Evolutionary conservation across 2,329 filamentous ascomycete genomes (phyloP).

Genomic region (Orbilia blumenaviensis): DNA sequence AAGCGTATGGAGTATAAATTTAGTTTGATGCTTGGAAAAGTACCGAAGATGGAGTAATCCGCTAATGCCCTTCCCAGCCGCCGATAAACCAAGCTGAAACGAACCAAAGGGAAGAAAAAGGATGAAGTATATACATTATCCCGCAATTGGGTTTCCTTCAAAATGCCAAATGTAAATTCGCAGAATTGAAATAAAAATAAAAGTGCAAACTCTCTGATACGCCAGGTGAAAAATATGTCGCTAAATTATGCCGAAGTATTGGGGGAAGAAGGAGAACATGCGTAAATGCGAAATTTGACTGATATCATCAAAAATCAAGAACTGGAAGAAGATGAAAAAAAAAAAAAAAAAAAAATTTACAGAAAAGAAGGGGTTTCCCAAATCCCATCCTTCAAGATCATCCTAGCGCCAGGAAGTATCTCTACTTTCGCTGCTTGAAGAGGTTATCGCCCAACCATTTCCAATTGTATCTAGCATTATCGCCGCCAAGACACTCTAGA

Average conservation of each 20-base stretch:
- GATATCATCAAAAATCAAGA: neutral
- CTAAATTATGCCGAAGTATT: constrained; percentile 13
- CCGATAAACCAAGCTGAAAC: no score
- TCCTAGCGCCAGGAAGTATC: neutral
- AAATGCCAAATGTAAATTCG: neutral
- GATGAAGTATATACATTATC: constrained; percentile 25
- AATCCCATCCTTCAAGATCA: neutral
- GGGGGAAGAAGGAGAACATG: constrained; percentile 1
- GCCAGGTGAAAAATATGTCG: constrained; percentile 16
- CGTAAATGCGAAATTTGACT: constrained; percentile 14
- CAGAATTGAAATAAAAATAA: constrained; percentile 9
- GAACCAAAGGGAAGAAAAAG: constrained; percentile 8
- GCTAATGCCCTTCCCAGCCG: constrained; percentile 26
- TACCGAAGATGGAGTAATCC: constrained; percentile 14
- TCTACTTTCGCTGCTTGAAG: constrained; percentile 48
- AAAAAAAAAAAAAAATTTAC: constrained; percentile 25
- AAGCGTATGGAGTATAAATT: neutral
- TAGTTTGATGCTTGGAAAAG: neutral
- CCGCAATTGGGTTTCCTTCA: constrained; percentile 23
- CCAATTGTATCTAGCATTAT: constrained; percentile 52
- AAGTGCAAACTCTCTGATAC: constrained; percentile 13
- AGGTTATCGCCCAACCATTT: constrained; percentile 51
- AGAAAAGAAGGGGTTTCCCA: constrained; percentile 30
- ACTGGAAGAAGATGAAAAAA: neutral
- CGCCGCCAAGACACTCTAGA: constrained; percentile 51